Conservation (phyloP, 352 stramenopile species). For the Globisporangium canariense region DNA sequence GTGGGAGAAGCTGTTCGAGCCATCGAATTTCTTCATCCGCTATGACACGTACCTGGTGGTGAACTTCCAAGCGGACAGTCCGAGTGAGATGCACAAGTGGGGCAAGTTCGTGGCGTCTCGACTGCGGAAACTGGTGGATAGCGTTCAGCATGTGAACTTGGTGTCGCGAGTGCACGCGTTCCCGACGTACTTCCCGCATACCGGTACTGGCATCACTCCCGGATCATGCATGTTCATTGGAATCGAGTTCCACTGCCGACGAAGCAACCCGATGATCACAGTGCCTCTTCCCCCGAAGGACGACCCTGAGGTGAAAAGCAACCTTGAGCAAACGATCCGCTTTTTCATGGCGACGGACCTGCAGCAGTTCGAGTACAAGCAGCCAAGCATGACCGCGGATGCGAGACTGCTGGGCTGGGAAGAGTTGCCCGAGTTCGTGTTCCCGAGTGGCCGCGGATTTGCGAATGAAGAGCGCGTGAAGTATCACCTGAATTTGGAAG, state of each 20-base stretch:
- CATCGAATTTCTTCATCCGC: constrained; percentile 82
- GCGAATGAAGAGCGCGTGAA: constrained; percentile 51
- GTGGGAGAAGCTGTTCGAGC: constrained; percentile 74
- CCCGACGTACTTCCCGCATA: constrained; percentile 61
- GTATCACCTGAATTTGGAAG: constrained; percentile 63
- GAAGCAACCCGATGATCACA: constrained; percentile 19
- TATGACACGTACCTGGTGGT: constrained; percentile 79
- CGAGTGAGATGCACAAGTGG: constrained; percentile 74
- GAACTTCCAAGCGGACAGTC: constrained; percentile 57
- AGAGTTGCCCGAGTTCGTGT: constrained; percentile 72
- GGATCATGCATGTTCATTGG: constrained; percentile 83
- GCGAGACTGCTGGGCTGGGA: constrained; percentile 54
- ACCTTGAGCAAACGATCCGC: constrained; percentile 69
- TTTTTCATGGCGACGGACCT: constrained; percentile 84
- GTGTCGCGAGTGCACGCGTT: constrained; percentile 68
- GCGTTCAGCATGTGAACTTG: constrained; percentile 54
- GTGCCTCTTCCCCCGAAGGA: constrained; percentile 35
- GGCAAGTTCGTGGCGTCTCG: constrained; percentile 83
- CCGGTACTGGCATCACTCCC: constrained; percentile 27
- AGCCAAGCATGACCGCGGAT: constrained; percentile 60
- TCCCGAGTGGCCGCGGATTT: constrained; percentile 38
- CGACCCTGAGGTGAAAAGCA: constrained; percentile 69
- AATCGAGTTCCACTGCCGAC: constrained; percentile 64
- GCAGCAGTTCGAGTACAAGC: constrained; percentile 76
- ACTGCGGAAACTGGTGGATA: constrained; percentile 75